Percentiles rank a stretch among this genome's conserved stretches.
Evolutionary conservation across 768 basidiomycete species (phyloP).

Genomic region (Amanita molliuscula): DNA sequence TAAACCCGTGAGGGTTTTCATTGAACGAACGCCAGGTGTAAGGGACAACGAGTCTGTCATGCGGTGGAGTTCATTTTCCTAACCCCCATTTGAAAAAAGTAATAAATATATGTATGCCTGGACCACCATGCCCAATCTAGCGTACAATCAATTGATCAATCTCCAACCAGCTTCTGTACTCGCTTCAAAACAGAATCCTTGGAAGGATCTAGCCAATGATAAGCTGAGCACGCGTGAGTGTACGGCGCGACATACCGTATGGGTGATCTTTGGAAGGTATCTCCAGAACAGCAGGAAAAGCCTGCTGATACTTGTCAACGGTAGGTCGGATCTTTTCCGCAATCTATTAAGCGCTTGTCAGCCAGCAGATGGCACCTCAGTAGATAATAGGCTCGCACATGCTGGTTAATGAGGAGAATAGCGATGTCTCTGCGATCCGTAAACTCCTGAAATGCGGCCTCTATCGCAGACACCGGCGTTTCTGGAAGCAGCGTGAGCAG

Average conservation of each 20-base stretch:
- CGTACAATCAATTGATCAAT: slow-evolving; percentile 18
- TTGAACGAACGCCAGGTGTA: slow-evolving; percentile 57
- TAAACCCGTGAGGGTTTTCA: slow-evolving; percentile 57
- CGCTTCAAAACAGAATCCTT: slow-evolving; percentile 95
- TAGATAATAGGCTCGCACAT: slow-evolving; percentile 44
- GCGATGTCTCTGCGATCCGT: slow-evolving; percentile 93
- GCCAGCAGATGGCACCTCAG: background rate
- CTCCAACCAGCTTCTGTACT: slow-evolving; percentile 94
- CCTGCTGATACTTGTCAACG: slow-evolving; percentile 90
- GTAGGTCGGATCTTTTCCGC: slow-evolving; percentile 95
- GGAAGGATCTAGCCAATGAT: slow-evolving; percentile 57
- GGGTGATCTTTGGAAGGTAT: slow-evolving; percentile 99
- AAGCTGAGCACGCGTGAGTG: background rate
- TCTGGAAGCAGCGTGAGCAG: slow-evolving; percentile 35
- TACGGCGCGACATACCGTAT: slow-evolving; percentile 54
- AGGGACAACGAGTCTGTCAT: slow-evolving; percentile 63
- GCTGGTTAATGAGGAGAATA: slow-evolving; percentile 96
- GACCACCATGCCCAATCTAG: background rate
- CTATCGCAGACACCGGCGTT: slow-evolving; percentile 84
- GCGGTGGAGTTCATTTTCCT: slow-evolving; percentile 44
- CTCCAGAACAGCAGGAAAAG: slow-evolving; percentile 94
- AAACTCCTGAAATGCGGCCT: slow-evolving; percentile 88
- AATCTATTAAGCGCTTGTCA: slow-evolving; percentile 39
- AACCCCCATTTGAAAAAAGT: slow-evolving; percentile 10
- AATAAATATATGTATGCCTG: slow-evolving; percentile 12